These are phyloP conservation scores for Dacryopinax spathularia DNA, from an alignment of 768 basidiomycete genomes.

Conservation along the genomic window DNA sequence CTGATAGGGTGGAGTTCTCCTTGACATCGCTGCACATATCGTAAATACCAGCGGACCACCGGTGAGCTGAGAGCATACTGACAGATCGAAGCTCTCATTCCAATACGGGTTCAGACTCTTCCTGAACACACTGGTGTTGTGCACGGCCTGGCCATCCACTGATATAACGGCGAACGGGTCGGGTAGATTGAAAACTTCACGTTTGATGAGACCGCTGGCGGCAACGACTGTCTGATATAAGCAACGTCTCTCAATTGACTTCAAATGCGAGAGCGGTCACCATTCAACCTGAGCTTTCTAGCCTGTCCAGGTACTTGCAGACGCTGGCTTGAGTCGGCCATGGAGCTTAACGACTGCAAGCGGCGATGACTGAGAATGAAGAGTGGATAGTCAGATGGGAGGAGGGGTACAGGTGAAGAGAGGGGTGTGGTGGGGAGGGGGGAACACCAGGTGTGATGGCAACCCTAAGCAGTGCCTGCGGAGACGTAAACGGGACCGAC, in stretches of 20 bases:
- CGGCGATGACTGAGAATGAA: background rate
- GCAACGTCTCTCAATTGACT: background rate
- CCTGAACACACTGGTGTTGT: slow-evolving; percentile 58
- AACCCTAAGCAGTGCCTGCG: slow-evolving; percentile 7
- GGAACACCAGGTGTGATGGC: slow-evolving; percentile 1
- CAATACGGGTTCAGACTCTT: slow-evolving; percentile 58
- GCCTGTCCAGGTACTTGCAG: slow-evolving; percentile 1
- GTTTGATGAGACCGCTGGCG: slow-evolving; percentile 58
- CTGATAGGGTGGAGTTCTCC: slow-evolving; percentile 57
- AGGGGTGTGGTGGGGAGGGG: background rate
- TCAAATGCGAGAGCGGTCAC: background rate
- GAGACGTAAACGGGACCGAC: background rate
- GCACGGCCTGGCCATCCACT: slow-evolving; percentile 71
- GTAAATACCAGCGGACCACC: slow-evolving; percentile 8
- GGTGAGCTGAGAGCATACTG: slow-evolving; percentile 21
- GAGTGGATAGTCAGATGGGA: background rate
- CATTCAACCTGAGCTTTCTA: background rate
- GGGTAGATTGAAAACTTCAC: slow-evolving; percentile 65
- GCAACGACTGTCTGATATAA: slow-evolving; percentile 43
- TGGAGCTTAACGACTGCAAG: background rate
- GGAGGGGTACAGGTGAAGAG: background rate
- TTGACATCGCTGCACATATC: slow-evolving; percentile 43
- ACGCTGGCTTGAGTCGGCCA: background rate
- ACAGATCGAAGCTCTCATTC: slow-evolving; percentile 82
- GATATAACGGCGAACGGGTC: slow-evolving; percentile 83